Base-by-base conservation (phyloP, 371 early-diverging fungal species). In the Lichtheimia hyalospora region DNA sequence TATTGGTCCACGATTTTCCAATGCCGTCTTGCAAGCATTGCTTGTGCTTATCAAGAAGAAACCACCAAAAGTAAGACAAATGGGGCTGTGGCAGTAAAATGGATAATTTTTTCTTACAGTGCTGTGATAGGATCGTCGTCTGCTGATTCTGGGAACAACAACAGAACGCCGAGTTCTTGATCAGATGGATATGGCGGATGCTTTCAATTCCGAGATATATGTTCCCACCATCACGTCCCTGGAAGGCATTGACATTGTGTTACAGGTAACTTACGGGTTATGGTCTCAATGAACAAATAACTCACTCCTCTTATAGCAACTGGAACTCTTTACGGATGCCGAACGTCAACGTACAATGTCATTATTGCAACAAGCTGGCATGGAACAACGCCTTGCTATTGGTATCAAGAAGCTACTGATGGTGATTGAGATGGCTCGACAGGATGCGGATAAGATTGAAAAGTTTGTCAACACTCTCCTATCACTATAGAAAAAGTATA, bases 1-100 rank as follows among this genome's bases (percentile, higher is more conserved):
- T 3, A 97, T 99, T 68, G 99, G 99, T 3, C 97, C 99, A 18
- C 87, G 99, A 23, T 99, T 99, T 77, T 96, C 97, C 25, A 99
- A 99, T 77, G 69, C 84, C 2, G 92, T 99, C 3, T 79, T 99
- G 15, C 99, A 99, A 75, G 95, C 99, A 0, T 79, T 99, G 24
- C 75, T 95, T 43, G 96, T 96, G 0, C 69, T 97, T 52, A 68
- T 97, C 39, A 95, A 94, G 75, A 95, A 93, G 72, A 83, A 85
- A 58, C 99, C 99, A 25, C 96, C 95, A 50, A 91, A 92, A 75
- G 86, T 80, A 66, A 61, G 52, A 40, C 25, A n/a, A 34, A 34
- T 34, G 34, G 34, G 34, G 34, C 34, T 34, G 34, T 34, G 34
- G 34, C 34, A 34, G 34, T 34, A 8, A 34, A 34, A 8, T 34